A percentile compares a stretch with the other conserved stretches of the same genome.
Conservation (phyloP, 2,329 filamentous ascomycete genomes). For the Sporothrix mexicana region DNA sequence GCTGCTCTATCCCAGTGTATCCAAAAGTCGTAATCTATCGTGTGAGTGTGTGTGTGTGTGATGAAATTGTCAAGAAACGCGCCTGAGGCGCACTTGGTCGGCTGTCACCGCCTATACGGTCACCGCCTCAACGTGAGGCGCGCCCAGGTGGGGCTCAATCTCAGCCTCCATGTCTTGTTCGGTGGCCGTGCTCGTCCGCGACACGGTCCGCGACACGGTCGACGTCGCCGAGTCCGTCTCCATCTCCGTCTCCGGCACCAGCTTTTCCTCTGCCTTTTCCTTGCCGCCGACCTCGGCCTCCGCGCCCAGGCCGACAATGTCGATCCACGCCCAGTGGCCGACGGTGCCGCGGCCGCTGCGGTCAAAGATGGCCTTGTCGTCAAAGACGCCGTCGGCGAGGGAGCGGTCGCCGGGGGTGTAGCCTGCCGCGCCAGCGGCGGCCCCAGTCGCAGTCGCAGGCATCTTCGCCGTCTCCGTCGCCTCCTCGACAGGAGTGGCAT, state of each 20-base stretch:
- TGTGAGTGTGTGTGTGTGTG: no score
- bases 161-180: conserved; percentile 47
- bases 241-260: conserved; percentile 28
- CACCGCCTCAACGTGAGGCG: not conserved
- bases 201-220: conserved; percentile 28
- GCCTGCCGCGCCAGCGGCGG: not conserved
- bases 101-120: no score
- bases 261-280: no score
- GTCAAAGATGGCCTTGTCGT: conserved; percentile 60
- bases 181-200: no score
- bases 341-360: conserved; percentile 48
- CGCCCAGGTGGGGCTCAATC: conserved; percentile 44
- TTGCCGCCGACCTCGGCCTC: conserved; percentile 34
- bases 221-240: conserved; percentile 16
- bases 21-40: conserved; percentile 9
- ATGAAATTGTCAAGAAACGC: no score
- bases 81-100: no score
- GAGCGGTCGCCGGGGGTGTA: conserved; percentile 38
- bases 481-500: not conserved
- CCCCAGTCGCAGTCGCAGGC: not conserved
- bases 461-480: not conserved
- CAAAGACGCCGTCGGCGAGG: conserved; percentile 47
- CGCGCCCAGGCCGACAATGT: conserved; percentile 57
- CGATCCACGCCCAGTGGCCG: conserved; percentile 59
- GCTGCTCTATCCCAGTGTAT: not conserved